Conservation (phyloP, 768 basidiomycete genomes). For the Auricularia sp. region DNA sequence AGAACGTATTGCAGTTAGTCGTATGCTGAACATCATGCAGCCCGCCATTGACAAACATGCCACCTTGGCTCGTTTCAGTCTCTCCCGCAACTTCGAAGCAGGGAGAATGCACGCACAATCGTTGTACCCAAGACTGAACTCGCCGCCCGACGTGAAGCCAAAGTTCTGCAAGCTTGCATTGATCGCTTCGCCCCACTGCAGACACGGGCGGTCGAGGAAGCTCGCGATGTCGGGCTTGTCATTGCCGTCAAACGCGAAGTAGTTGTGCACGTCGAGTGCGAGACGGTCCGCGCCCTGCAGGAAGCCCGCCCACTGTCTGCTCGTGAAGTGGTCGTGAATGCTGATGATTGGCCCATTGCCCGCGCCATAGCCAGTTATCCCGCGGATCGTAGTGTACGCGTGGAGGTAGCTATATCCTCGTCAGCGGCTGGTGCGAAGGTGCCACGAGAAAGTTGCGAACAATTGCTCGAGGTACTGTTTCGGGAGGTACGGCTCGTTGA, state of each 20-base stretch:
- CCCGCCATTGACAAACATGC: background rate
- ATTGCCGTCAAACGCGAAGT: slow-evolving; percentile 59
- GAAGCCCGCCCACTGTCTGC: slow-evolving; percentile 58
- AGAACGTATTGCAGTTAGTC: background rate
- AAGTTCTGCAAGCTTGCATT: slow-evolving; percentile 27
- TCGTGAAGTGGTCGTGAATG: slow-evolving; percentile 80
- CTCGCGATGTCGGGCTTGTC: background rate
- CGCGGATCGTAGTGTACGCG: slow-evolving; percentile 74
- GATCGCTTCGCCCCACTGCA: background rate
- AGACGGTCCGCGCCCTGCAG: slow-evolving; percentile 73
- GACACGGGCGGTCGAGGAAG: background rate
- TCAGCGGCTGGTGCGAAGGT: background rate
- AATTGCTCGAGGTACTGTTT: background rate
- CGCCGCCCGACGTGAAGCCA: slow-evolving; percentile 65
- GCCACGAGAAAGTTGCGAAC: background rate
- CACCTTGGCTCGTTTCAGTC: background rate
- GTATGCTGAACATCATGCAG: background rate
- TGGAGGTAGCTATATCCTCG: slow-evolving; percentile 53
- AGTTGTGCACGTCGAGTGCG: slow-evolving; percentile 78
- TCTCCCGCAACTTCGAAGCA: background rate
- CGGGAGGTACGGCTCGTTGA: slow-evolving; percentile 48
- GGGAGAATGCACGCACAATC: slow-evolving; percentile 2
- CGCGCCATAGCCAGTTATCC: slow-evolving; percentile 54
- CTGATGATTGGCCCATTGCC: slow-evolving; percentile 81
- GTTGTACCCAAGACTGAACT: slow-evolving; percentile 50